Evolutionary conservation across 129 eudicot genomes (phyloP).

Genomic region (Smallanthus sonchifolius): DNA sequence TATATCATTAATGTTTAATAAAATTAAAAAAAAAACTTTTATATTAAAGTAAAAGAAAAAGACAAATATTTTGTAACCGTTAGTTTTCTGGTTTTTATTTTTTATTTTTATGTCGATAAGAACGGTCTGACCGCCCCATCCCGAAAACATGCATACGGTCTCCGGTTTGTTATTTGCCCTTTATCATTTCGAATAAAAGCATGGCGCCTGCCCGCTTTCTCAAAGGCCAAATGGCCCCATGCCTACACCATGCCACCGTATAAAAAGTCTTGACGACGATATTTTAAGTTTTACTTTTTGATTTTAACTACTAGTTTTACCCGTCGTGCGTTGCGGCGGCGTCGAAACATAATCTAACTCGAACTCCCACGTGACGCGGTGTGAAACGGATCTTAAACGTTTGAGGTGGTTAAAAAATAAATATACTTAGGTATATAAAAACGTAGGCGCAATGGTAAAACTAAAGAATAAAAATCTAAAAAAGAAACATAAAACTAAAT

Average conservation of each 20-base stretch:
- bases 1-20: too few relatives aligned
- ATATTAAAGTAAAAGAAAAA: not conserved
- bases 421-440: too few relatives aligned
- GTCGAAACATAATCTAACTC: too few relatives aligned
- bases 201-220: conserved; percentile 11
- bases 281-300: not conserved
- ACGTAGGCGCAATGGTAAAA: too few relatives aligned
- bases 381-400: too few relatives aligned
- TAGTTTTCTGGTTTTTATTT: not conserved
- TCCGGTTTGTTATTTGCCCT: not conserved
- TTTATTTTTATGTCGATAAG: not conserved
- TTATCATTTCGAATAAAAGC: conserved; percentile 9
- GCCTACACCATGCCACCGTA: not conserved
- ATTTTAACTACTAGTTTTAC: too few relatives aligned
- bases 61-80: not conserved
- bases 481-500: too few relatives aligned
- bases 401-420: too few relatives aligned
- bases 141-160: conserved; percentile 1
- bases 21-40: not conserved
- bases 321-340: too few relatives aligned
- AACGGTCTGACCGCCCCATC: not conserved
- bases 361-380: too few relatives aligned
- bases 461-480: too few relatives aligned
- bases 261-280: not conserved
- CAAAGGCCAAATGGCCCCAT: conserved; percentile 16